These are phyloP conservation scores for Alternaria longipes DNA, from an alignment of 2,329 filamentous ascomycete species.

Conservation along the genomic window DNA sequence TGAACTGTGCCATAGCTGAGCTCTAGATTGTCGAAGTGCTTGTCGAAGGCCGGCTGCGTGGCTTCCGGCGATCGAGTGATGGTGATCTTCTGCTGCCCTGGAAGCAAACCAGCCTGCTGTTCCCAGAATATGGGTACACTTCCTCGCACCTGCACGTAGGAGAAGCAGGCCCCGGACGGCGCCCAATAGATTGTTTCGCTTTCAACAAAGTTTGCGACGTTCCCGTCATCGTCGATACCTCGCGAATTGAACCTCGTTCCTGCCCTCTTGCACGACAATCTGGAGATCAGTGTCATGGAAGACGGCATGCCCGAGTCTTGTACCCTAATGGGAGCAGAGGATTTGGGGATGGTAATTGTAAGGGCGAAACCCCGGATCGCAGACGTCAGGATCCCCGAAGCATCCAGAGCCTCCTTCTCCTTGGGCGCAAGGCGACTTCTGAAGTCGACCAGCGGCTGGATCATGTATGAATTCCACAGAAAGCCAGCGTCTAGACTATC, in stretches of 20 bases:
- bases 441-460: constrained; percentile 89
- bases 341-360: constrained; percentile 84
- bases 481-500: constrained; percentile 93
- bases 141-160: constrained; percentile 90
- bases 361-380: constrained; percentile 93
- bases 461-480: constrained; percentile 99
- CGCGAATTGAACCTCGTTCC: constrained; percentile 97
- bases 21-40: constrained; percentile 89
- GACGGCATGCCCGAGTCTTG: constrained; percentile 78
- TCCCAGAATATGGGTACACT: constrained; percentile 99
- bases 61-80: constrained; percentile 89
- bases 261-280: constrained; percentile 87
- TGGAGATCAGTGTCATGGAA: constrained; percentile 86
- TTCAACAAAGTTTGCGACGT: constrained; percentile 99
- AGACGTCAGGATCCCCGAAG: constrained; percentile 86
- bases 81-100: constrained; percentile 92
- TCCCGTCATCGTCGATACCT: constrained; percentile 95
- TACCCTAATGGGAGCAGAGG: constrained; percentile 73
- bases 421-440: constrained; percentile 78
- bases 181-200: constrained; percentile 93
- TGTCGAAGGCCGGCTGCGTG: constrained; percentile 93
- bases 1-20: constrained; percentile 89
- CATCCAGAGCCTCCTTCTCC: constrained; percentile 82
- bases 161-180: constrained; percentile 80
- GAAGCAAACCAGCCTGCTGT: constrained; percentile 84